Evolutionary conservation across 371 early-diverging fungal genomes (phyloP).

Genomic region (Choanephora cucurbitarum): DNA sequence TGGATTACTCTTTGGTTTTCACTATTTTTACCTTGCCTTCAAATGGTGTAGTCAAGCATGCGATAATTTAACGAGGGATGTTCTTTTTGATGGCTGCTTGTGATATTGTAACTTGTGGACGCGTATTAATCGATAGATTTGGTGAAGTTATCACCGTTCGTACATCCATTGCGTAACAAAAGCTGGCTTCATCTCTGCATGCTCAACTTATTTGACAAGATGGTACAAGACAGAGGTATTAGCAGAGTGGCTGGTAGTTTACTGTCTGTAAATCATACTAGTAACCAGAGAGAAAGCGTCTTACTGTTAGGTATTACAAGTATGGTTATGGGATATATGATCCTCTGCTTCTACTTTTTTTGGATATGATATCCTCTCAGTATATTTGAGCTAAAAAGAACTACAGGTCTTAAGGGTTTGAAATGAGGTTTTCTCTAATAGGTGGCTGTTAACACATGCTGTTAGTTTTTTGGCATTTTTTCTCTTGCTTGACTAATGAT

Average conservation of each 20-base stretch:
- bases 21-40: too few relatives aligned
- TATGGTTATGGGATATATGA: constrained; percentile 63
- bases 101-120: too few relatives aligned
- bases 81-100: too few relatives aligned
- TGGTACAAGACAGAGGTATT: constrained; percentile 64
- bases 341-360: constrained; percentile 60
- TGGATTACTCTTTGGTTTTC: too few relatives aligned
- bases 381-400: constrained; percentile 55
- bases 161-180: constrained; percentile 38
- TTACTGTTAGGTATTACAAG: neutral
- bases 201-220: constrained; percentile 55
- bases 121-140: constrained; percentile 16
- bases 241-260: constrained; percentile 45
- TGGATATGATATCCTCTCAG: constrained; percentile 61
- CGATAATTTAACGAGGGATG: too few relatives aligned
- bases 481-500: constrained; percentile 47
- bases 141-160: constrained; percentile 29
- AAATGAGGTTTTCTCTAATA: constrained; percentile 58
- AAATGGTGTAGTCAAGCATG: too few relatives aligned
- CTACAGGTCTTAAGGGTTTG: constrained; percentile 61
- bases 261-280: too few relatives aligned
- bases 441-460: constrained; percentile 55
- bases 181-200: constrained; percentile 66
- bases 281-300: too few relatives aligned
- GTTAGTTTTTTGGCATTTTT: constrained; percentile 48